Evolutionary conservation across 2,329 filamentous ascomycete genomes (phyloP), one percentile per base, ranked within the genome.

Genomic region (Capronia epimyces): DNA sequence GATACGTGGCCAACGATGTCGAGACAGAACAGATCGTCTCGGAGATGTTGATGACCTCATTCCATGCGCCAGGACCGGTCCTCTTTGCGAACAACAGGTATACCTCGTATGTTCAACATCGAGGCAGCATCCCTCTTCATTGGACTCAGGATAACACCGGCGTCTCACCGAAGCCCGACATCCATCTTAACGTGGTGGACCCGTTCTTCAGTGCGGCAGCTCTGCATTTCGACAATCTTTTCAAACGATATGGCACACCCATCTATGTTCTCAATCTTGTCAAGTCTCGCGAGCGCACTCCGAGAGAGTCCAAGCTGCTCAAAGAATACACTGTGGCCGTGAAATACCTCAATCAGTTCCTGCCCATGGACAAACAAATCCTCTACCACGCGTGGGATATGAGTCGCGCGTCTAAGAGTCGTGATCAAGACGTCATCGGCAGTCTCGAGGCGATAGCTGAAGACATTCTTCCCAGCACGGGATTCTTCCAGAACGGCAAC

Each of bases 21-120:
- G 94, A 98, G 70, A 97, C 93, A 1, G 93, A 98, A 69, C 93
- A 98, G 67, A 96, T 98, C 53, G 90, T 98, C 3, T 93, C 90
- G 0, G 93, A 98, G 65, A 88, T 89, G 62, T 75, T 91, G 44
- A 96, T 89, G 0, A 98, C 93, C 0, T 96, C 93, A 0, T 96
- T 98, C 61, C 93, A 98, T 70, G 86, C 87, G 2, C 89, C 93
- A 3, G 91, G 89, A 0, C 87, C 87, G 2, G 82, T 81, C 43
- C 78, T 95, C 9, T 96, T 89, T 66, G 83, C 89, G 3, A 97
- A 86, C 63, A 89, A 91, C 1, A 86, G 88, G 22, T 96, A 91
- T 67, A 97, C 93, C 3, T 97, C 93, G 0, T 97, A 95, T 67
- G 85, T 98, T 1, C 93, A 98, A 66, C 93, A 98, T 66, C 81